Evolutionary conservation across 106 monocot genomes (phyloP).

Genomic region (Ottelia alismoides): DNA sequence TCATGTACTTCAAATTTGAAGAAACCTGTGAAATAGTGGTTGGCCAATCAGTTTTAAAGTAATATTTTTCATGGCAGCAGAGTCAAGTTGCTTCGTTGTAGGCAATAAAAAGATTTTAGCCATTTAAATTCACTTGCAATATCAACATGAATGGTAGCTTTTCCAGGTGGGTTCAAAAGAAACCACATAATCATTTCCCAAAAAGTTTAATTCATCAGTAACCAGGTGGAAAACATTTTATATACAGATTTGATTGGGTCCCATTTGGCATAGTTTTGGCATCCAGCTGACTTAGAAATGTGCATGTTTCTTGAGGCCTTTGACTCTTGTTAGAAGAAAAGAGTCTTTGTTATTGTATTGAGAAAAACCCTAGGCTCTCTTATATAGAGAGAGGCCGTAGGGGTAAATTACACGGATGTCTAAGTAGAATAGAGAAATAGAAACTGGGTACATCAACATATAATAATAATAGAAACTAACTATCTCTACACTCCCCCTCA

Average conservation of each 20-base stretch:
- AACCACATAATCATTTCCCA: constrained; percentile 74
- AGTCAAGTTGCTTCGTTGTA: constrained; percentile 43
- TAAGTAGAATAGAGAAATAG: too few species aligned
- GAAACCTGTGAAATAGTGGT: constrained; percentile 36
- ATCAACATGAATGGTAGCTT: constrained; percentile 50
- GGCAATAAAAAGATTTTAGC: constrained; percentile 59
- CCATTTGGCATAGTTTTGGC: constrained; percentile 67
- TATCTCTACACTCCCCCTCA: too few species aligned
- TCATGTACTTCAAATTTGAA: constrained; percentile 54
- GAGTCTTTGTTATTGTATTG: too few species aligned
- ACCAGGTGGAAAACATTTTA: constrained; percentile 60
- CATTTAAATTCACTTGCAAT: constrained; percentile 53
- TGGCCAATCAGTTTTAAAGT: constrained; percentile 44
- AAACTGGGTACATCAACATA: too few species aligned
- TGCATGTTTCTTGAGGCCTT: constrained; percentile 58
- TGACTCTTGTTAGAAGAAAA: too few species aligned
- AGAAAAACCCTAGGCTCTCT: too few species aligned
- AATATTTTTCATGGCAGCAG: constrained; percentile 54
- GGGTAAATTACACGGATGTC: too few species aligned
- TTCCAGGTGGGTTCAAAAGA: constrained; percentile 49
- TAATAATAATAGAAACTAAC: too few species aligned
- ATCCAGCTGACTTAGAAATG: constrained; percentile 61
- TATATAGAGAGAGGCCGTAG: too few species aligned
- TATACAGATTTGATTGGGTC: constrained; percentile 51
- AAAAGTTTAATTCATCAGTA: constrained; percentile 56